Evolutionary conservation across 257 asterid genomes (phyloP).

Genomic region (Nicotiana obtusifolia): DNA sequence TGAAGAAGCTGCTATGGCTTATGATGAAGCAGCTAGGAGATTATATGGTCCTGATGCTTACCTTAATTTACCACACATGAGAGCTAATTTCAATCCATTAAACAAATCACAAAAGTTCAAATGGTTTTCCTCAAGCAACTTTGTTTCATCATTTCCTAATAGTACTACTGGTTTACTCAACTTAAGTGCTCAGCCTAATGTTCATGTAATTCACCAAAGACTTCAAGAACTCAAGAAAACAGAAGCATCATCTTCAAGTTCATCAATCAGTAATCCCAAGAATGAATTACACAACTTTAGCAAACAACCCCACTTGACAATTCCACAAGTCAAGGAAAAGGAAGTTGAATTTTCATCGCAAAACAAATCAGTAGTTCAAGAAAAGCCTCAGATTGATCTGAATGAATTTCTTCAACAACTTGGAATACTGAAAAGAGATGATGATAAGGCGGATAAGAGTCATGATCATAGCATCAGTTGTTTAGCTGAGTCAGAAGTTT

Average conservation of each 20-base stretch:
- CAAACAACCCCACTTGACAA: conserved; percentile 22
- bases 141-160: conserved; percentile 37
- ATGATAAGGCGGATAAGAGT: conserved; percentile 19
- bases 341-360: conserved; percentile 28
- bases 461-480: conserved; percentile 10
- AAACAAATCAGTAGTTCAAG: conserved; percentile 26
- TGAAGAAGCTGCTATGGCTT: conserved; percentile 97
- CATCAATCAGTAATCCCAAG: conserved; percentile 42
- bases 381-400: conserved; percentile 89
- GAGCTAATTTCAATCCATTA: conserved; percentile 73
- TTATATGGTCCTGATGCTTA: conserved; percentile 88
- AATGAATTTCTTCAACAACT: conserved; percentile 85
- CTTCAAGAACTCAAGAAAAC: conserved; percentile 80
- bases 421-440: conserved; percentile 62
- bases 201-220: conserved; percentile 80
- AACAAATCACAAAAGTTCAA: conserved; percentile 86
- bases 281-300: conserved; percentile 18
- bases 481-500: conserved; percentile 35
- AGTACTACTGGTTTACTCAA: conserved; percentile 59
- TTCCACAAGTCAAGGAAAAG: conserved; percentile 22
- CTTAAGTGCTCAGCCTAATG: conserved; percentile 79
- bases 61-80: conserved; percentile 82
- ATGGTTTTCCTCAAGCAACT: conserved; percentile 65
- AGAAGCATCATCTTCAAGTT: conserved; percentile 44
- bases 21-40: conserved; percentile 92